Evolutionary conservation across 805 yeast genomes (phyloP), one percentile per base, ranked within the genome.

Genomic region (Zygosaccharomyces bailii): DNA sequence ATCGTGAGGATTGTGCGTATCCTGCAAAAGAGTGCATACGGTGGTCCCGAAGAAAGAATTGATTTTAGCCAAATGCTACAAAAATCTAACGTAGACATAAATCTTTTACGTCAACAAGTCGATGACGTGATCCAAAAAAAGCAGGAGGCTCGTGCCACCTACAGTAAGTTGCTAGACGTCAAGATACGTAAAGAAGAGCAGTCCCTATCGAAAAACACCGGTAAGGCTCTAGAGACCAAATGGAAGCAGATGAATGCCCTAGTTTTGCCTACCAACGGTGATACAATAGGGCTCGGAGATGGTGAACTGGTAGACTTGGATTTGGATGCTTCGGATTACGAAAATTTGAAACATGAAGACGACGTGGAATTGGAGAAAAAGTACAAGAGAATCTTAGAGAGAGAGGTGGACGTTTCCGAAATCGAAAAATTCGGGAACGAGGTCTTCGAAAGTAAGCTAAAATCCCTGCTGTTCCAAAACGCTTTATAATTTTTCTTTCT

Each of bases 1-100:
- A 71, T 87, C 35, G 79, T 84, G 46, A 68, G 72, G 14, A 79
- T 88, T 42, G 68, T 89, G 20, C 67, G 70, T 9, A 78, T 86
- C 49, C 66, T 90, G 40, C 75, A 86, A 45, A 69, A 72, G 42
- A 86, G 90, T 45, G 81, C 74, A 56, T 66, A 55, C 9, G 68
- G 69, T 4, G 58, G 67, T 5, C 66, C 65, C 0, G 63, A 60
- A 13, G 66, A 71, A 37, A 66, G 71, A 44, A 53, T 86, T 4
- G 76, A 79, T 50, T 58, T 86, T 23, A 61, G 57, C 3, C 52
- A 53, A 1, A 48, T 78, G 25, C 49, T 76, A 1, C 49, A 53
- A 2, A 38, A 54, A 7, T 49, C 54, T 2, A 59, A 53, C 3
- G 35, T 59, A 4, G 63, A 73, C 27, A 44, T 49, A 0, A 57